Percentiles rank a stretch among this genome's conserved stretches.
Evolutionary conservation across 805 yeast genomes (phyloP).

Genomic region (Metschnikowia aberdeeniae): DNA sequence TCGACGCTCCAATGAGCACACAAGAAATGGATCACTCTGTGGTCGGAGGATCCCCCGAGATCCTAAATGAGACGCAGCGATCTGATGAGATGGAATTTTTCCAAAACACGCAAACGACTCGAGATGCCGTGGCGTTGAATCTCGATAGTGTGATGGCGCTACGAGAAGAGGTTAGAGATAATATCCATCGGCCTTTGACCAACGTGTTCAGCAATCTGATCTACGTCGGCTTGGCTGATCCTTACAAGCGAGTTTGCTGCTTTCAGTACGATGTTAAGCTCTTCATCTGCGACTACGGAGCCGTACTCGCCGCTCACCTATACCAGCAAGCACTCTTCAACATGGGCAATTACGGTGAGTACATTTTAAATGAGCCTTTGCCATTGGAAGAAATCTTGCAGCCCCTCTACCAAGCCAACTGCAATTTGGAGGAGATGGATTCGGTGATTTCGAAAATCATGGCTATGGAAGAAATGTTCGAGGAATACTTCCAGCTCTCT

Average conservation of each 20-base stretch:
- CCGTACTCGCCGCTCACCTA: slow-evolving; percentile 62
- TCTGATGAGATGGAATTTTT: not conserved
- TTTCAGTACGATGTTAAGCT: slow-evolving; percentile 79
- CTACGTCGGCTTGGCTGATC: slow-evolving; percentile 82
- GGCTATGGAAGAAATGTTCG: slow-evolving; percentile 69
- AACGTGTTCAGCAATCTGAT: slow-evolving; percentile 64
- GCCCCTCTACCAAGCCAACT: slow-evolving; percentile 28
- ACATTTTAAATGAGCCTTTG: slow-evolving; percentile 22
- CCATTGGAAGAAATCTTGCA: slow-evolving; percentile 31
- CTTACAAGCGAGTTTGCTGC: slow-evolving; percentile 64
- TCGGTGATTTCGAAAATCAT: slow-evolving; percentile 19
- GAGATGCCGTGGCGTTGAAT: slow-evolving; percentile 39
- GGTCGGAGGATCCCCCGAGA: not conserved
- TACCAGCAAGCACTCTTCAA: slow-evolving; percentile 78
- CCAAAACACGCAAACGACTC: not conserved
- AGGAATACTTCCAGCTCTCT: slow-evolving; percentile 63
- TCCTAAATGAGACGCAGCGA: not conserved
- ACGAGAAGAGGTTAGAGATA: slow-evolving; percentile 44
- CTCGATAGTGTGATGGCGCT: slow-evolving; percentile 59
- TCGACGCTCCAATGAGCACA: not conserved
- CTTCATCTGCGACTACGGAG: slow-evolving; percentile 75
- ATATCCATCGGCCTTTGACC: slow-evolving; percentile 53
- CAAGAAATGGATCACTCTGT: not conserved
- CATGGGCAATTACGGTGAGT: slow-evolving; percentile 74
- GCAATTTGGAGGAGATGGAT: slow-evolving; percentile 17